Evolutionary conservation across 148 eudicot species (phyloP).

Genomic region (Rhododendron williamsianum): DNA sequence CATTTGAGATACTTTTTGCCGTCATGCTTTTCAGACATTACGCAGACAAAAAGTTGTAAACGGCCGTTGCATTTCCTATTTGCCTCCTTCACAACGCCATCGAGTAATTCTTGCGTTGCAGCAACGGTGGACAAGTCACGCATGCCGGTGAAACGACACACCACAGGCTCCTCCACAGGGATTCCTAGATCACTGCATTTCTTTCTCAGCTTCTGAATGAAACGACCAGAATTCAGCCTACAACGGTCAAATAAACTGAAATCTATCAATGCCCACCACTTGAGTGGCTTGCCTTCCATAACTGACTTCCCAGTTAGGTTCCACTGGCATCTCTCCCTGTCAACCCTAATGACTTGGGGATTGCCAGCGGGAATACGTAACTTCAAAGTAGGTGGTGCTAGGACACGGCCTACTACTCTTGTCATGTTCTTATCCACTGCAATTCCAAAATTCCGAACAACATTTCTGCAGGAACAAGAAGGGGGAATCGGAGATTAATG

Average conservation of each 20-base stretch:
- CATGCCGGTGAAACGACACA: constrained; percentile 18
- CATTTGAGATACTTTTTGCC: constrained; percentile 49
- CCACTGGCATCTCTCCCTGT: constrained; percentile 44
- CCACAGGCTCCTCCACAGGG: constrained; percentile 26
- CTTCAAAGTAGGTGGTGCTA: constrained; percentile 45
- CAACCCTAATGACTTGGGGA: constrained; percentile 12
- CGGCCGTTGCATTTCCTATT: constrained; percentile 3
- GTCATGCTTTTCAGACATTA: constrained; percentile 32
- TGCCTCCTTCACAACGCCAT: constrained; percentile 19
- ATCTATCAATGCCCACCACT: constrained; percentile 55
- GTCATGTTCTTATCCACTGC: constrained; percentile 41
- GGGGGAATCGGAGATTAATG: neutral
- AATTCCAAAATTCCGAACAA: constrained; percentile 32
- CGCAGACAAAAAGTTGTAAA: constrained; percentile 49
- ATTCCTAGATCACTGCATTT: constrained; percentile 42
- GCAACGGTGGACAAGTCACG: constrained; percentile 11
- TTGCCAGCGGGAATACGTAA: constrained; percentile 23
- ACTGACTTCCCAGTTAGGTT: constrained; percentile 41
- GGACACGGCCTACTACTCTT: constrained; percentile 36
- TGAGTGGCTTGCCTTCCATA: constrained; percentile 33
- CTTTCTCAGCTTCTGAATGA: constrained; percentile 24
- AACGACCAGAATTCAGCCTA: constrained; percentile 9
- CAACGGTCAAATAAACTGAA: constrained; percentile 13
- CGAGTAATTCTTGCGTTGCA: constrained; percentile 19
- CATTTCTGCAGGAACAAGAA: constrained; percentile 23